Evolutionary conservation across 441 rosid species (phyloP), one percentile per base, ranked within the genome.

Genomic region (Pelargonium australe): DNA sequence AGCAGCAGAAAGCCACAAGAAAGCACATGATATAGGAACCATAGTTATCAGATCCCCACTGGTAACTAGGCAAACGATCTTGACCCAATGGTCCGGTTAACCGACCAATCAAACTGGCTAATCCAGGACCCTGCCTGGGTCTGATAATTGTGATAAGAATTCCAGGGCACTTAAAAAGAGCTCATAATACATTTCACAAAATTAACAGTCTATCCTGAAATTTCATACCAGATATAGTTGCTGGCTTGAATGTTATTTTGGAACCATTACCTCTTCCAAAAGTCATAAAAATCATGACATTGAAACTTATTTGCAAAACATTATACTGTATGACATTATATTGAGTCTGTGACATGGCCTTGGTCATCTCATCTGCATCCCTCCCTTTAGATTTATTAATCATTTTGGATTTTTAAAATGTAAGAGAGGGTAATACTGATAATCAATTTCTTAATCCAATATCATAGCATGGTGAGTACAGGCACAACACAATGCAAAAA

Each of bases 11-110:
- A 25, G 47, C 5, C 10, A 23, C 20, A 60, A 75, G n/a, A 41
- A 61, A 65, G 66, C 43, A 65, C 63, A 19, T 34, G 34, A 64
- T 17, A 74, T 5, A 9, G 20, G 17, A n/a, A 43, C 40, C 41
- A 37, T 37, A 37, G 41, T 37, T 37, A 37, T 37, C 41, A 37
- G 41, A 37, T 6, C 41, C 5, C 41, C 41, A 37, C 41, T 6
- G 8, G 8, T 37, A 37, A 37, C 7, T 1, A 37, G 41, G 41
- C 41, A 37, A 37, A 37, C 8, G 41, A 37, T 6, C 41, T 37
- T 37, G 41, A 37, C 41, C 41, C 8, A 6, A 37, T 37, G 41
- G 41, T 37, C 8, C 8, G 41, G 41, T 37, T 37, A 37, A 37
- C 41, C 41, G 41, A 37, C 41, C 41, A 5, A 37, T 37, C 7